Percentiles rank a stretch among this genome's conserved stretches.
Conservation (phyloP, 352 stramenopile genomes). For the Phytophthora cactorum region DNA sequence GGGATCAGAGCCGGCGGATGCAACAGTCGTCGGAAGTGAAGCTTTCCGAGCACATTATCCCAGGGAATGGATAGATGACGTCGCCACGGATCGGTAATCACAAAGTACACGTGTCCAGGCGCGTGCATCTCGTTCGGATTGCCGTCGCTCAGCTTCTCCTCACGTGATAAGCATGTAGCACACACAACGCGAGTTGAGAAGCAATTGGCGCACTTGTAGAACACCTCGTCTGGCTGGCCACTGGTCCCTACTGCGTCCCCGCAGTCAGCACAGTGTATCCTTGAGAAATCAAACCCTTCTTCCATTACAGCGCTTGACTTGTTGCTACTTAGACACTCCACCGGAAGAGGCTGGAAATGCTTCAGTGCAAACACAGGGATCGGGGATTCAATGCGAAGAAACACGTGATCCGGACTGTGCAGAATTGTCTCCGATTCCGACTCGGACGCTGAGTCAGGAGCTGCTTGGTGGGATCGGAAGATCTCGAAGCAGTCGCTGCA, state of each 20-base stretch:
- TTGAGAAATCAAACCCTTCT: slow-evolving; percentile 8
- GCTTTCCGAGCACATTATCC: slow-evolving; percentile 18
- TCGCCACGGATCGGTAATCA: slow-evolving; percentile 53
- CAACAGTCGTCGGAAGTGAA: slow-evolving; percentile 50
- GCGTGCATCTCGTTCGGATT: slow-evolving; percentile 62
- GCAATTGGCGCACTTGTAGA: slow-evolving; percentile 74
- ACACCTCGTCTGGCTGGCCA: slow-evolving; percentile 37
- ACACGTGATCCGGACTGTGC: slow-evolving; percentile 65
- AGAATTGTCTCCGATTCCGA: slow-evolving; percentile 34
- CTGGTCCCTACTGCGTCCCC: slow-evolving; percentile 27
- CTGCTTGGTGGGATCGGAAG: slow-evolving; percentile 42
- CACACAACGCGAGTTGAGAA: slow-evolving; percentile 60
- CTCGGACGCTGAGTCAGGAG: slow-evolving; percentile 19
- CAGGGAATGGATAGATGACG: slow-evolving; percentile 34
- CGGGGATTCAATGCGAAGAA: slow-evolving; percentile 65
- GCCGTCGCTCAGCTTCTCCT: slow-evolving; percentile 49
- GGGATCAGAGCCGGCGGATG: slow-evolving; percentile 66
- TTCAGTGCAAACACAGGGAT: slow-evolving; percentile 69
- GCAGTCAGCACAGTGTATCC: slow-evolving; percentile 40
- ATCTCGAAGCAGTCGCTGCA: slow-evolving; percentile 66
- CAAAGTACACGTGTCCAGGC: slow-evolving; percentile 75
- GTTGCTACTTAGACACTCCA: slow-evolving; percentile 29
- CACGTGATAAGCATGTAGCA: slow-evolving; percentile 44
- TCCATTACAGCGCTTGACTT: slow-evolving; percentile 5
- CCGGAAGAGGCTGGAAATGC: slow-evolving; percentile 53